These are phyloP conservation scores for Phaeotremella skinneri DNA, from an alignment of 768 basidiomycete genomes.

Conservation along the genomic window DNA sequence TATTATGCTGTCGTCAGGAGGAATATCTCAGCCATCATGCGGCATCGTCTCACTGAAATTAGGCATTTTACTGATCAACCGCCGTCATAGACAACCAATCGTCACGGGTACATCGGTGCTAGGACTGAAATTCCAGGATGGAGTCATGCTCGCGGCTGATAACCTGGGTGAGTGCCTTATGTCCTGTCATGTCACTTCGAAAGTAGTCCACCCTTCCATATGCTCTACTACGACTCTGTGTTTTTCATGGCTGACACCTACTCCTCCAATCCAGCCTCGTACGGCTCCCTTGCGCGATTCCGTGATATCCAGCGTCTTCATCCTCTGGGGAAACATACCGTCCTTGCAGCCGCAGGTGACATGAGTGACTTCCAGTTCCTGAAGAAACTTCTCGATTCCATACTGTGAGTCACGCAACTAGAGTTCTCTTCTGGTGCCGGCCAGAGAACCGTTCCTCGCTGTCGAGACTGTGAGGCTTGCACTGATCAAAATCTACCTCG, in stretches of 20 bases:
- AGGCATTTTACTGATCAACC: not conserved
- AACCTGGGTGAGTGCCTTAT: slow-evolving; percentile 70
- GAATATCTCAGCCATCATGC: not conserved
- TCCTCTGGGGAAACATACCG: slow-evolving; percentile 74
- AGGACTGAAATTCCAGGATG: slow-evolving; percentile 90
- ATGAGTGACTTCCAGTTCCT: slow-evolving; percentile 97
- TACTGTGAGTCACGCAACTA: slow-evolving; percentile 55
- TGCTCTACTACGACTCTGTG: not conserved
- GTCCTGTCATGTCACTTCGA: not conserved
- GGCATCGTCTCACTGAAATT: not conserved
- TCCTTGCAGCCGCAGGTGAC: slow-evolving; percentile 91
- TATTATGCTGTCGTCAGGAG: not conserved
- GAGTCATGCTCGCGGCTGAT: slow-evolving; percentile 98
- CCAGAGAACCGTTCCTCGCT: not conserved
- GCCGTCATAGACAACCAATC: slow-evolving; percentile 69
- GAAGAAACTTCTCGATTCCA: slow-evolving; percentile 71
- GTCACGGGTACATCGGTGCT: slow-evolving; percentile 97
- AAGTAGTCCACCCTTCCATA: not conserved
- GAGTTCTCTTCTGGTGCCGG: not conserved
- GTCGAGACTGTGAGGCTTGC: not conserved
- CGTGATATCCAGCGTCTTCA: slow-evolving; percentile 88
- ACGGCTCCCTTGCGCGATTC: slow-evolving; percentile 95
- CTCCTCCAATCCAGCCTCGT: slow-evolving; percentile 65
- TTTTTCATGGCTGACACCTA: not conserved
- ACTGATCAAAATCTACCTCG: not conserved